These are phyloP conservation scores for Colletotrichum sublineola DNA, from an alignment of 2,329 filamentous ascomycete species.

Conservation along the genomic window DNA sequence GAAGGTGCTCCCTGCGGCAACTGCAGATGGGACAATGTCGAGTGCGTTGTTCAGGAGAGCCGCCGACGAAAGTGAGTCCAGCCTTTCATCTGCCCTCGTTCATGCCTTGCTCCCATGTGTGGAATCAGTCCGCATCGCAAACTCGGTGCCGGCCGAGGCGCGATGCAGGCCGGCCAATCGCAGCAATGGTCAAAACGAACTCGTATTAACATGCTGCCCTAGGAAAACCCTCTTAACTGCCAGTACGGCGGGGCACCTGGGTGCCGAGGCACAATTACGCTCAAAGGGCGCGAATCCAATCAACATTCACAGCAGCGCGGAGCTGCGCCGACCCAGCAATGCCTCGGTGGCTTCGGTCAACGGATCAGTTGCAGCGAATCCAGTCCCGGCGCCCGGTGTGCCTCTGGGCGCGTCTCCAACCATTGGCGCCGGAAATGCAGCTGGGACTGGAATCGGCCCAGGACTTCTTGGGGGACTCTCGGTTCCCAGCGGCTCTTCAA, in stretches of 20 bases:
- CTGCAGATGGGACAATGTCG: conserved; percentile 83
- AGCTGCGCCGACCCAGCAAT: conserved; percentile 55
- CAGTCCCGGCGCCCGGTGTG: conserved; percentile 19
- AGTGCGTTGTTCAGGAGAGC: conserved; percentile 83
- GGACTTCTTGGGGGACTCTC: conserved; percentile 37
- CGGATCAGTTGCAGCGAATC: conserved; percentile 42
- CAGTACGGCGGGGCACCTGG: conserved; percentile 52
- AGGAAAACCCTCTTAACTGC: conserved; percentile 61
- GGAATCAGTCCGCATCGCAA: neutral
- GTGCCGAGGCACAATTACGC: conserved; percentile 61
- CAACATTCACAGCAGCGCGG: conserved; percentile 54
- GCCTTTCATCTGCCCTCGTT: neutral
- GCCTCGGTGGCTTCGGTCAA: conserved; percentile 47
- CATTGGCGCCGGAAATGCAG: conserved; percentile 26
- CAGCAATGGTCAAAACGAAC: neutral
- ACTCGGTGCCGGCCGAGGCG: neutral
- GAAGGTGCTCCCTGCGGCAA: conserved; percentile 91
- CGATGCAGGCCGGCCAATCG: conserved; percentile 2
- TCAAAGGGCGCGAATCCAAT: conserved; percentile 53
- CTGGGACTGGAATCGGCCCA: conserved; percentile 41
- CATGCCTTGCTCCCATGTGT: neutral
- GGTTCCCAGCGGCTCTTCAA: conserved; percentile 38
- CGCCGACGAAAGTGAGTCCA: conserved; percentile 85
- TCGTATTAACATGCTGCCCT: conserved; percentile 31
- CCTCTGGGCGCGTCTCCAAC: conserved; percentile 22